Evolutionary conservation across 2,329 filamentous ascomycete genomes (phyloP).

Genomic region (Dactylella cylindrospora): DNA sequence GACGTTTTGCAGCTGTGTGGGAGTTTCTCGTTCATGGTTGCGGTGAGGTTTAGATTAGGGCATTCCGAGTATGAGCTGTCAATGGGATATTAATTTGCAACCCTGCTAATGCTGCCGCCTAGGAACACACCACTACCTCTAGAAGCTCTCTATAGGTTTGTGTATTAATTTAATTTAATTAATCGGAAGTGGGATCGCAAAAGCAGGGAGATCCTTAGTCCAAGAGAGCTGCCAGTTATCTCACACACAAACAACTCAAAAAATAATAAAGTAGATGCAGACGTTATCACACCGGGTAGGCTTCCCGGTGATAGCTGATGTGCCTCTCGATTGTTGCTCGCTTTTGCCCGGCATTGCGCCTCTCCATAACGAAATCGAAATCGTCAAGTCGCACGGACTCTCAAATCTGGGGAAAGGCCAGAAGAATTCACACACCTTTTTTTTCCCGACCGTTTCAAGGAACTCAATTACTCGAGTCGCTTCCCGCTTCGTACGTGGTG

Average conservation of each 20-base stretch:
- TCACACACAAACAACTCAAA: conserved; percentile 9
- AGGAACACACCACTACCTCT: conserved; percentile 30
- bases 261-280: background rate
- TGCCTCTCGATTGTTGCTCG: conserved; percentile 9
- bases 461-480: background rate
- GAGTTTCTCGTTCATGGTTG: conserved; percentile 42
- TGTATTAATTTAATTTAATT: conserved; percentile 45
- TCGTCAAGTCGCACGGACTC: no score
- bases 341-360: conserved; percentile 10
- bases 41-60: conserved; percentile 16
- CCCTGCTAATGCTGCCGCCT: conserved; percentile 25
- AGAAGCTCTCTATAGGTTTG: conserved; percentile 14
- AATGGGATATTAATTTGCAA: conserved; percentile 31
- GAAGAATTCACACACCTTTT: no score
- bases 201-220: conserved; percentile 18
- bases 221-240: conserved; percentile 1
- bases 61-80: conserved; percentile 37
- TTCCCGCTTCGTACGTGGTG: no score
- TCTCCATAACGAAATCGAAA: no score
- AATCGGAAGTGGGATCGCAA: conserved; percentile 43
- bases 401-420: no score
- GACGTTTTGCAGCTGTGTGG: conserved; percentile 30
- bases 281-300: conserved; percentile 18
- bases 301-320: conserved; percentile 22
- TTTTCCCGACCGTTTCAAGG: no score